Evolutionary conservation across 1,284 basidiomycete species (phyloP), one percentile per base, ranked within the genome.

Genomic region (Neolentinus lepideus): DNA sequence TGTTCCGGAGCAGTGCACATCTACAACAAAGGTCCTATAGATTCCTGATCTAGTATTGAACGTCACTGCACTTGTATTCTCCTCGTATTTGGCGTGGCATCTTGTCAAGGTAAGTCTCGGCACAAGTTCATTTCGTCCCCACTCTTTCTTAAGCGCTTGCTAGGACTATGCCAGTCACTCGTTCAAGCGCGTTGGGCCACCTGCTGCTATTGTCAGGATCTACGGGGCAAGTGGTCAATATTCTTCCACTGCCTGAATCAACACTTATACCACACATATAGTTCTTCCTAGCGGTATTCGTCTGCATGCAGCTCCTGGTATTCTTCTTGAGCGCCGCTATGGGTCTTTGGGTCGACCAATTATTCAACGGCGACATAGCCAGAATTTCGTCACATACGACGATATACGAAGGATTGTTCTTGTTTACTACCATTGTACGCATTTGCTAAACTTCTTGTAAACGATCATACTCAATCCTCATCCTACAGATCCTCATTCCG

Each of bases 271-370:
- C 29, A 4, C 4, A 6, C 12, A 12, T 16, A n/a, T 9, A 43
- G 38, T 75, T 76, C 59, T 80, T 83, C 66, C 72, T 83, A 63
- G 75, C 78, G 1, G 67, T 83, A 3, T 71, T 77, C 45, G 81
- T 80, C n/a, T 76, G 75, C 58, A 67, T 84, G 2, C 82, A 84
- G 63, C 66, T 85, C 6, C 77, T 78, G 52, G 71, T 74, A 1
- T 84, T 83, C 63, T 71, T 80, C 46, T 69, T 83, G 12, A 63
- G 79, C 3, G 70, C 76, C 0, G 74, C 76, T 6, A 76, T 76
- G 61, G 73, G 72, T 22, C 73, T 85, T 8, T 84, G 82, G 80
- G 67, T 78, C 33, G 77, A 81, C 63, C 73, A 82, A 57, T 69
- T 83, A 19, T 58, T 75, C 52, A 74, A 75, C 53, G 75, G 77